These are phyloP conservation scores for Basipetospora chlamydospora DNA, from an alignment of 2,329 filamentous ascomycete genomes.

Conservation along the genomic window DNA sequence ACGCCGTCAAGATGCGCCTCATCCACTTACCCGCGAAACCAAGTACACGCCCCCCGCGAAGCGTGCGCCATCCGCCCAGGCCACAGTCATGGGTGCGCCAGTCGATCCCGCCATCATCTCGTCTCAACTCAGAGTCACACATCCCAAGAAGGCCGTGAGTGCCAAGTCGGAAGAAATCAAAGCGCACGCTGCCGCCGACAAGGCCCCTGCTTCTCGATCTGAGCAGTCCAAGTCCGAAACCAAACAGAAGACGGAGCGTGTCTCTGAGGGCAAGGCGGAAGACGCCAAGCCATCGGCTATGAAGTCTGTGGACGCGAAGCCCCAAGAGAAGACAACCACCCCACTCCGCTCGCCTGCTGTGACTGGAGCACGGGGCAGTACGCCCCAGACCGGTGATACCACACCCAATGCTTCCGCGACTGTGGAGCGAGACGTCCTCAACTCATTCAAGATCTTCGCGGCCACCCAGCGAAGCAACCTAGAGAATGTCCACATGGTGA, in stretches of 20 bases:
- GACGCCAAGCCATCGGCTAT: slow-evolving; percentile 10
- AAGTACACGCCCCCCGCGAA: slow-evolving; percentile 87
- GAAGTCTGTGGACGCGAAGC: slow-evolving; percentile 15
- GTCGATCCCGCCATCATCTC: slow-evolving; percentile 86
- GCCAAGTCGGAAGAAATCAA: background rate
- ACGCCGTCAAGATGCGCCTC: slow-evolving; percentile 57
- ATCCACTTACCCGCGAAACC: slow-evolving; percentile 41
- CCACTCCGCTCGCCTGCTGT: slow-evolving; percentile 9
- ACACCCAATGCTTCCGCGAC: slow-evolving; percentile 42
- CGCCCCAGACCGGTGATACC: slow-evolving; percentile 23
- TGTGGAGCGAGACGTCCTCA: slow-evolving; percentile 46
- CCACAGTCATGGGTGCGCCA: slow-evolving; percentile 62
- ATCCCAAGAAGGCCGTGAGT: slow-evolving; percentile 20
- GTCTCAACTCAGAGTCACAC: slow-evolving; percentile 48
- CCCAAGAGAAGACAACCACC: slow-evolving; percentile 7
- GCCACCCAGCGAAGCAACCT: slow-evolving; percentile 38
- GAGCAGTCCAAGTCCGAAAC: slow-evolving; percentile 14
- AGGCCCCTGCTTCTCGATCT: slow-evolving; percentile 1
- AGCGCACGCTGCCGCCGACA: background rate
- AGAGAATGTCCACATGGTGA: slow-evolving; percentile 41
- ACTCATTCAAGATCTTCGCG: slow-evolving; percentile 51
- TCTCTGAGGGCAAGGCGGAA: slow-evolving; percentile 12
- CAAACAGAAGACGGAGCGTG: slow-evolving; percentile 1
- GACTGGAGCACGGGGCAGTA: slow-evolving; percentile 24
- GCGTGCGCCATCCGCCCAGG: slow-evolving; percentile 59